phyloP scores from a whole-genome alignment of 2,329 filamentous ascomycete genomes.

The Capronia coronata region DNA sequence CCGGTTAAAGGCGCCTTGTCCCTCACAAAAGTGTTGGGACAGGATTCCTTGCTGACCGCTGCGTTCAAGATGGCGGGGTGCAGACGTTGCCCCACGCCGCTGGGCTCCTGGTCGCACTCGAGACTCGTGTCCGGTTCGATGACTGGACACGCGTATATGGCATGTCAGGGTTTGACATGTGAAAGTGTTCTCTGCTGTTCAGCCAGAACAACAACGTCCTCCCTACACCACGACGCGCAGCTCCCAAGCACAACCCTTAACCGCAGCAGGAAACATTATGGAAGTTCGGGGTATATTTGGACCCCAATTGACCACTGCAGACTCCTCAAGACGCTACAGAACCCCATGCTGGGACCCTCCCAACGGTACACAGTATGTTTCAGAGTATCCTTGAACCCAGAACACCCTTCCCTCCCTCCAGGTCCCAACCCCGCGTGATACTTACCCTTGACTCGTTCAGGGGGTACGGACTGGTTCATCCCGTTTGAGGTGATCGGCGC shows the following conservation, averaged over 20 bases:
- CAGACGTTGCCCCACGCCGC: neutral
- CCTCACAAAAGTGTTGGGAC: neutral
- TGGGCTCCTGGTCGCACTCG: neutral
- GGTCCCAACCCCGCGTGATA: neutral
- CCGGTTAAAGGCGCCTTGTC: neutral
- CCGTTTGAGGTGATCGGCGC: neutral
- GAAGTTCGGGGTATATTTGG: too few relatives aligned
- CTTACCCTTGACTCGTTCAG: neutral
- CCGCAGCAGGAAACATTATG: too few relatives aligned
- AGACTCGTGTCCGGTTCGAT: neutral
- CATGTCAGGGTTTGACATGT: neutral
- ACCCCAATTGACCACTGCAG: too few relatives aligned
- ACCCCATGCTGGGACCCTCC: too few relatives aligned
- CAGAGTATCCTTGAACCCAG: neutral
- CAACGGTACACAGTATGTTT: neutral
- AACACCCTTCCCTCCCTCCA: neutral
- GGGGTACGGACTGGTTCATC: neutral
- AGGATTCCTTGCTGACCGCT: neutral
- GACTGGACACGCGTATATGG: neutral
- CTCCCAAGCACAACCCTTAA: too few relatives aligned
- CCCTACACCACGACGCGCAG: too few relatives aligned
- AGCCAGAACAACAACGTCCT: neutral
- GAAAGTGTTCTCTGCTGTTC: neutral
- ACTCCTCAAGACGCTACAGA: too few relatives aligned
- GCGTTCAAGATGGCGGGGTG: conserved; percentile 2